Conservation (phyloP, 768 basidiomycete species). For the Pleurotus citrinopileatus region DNA sequence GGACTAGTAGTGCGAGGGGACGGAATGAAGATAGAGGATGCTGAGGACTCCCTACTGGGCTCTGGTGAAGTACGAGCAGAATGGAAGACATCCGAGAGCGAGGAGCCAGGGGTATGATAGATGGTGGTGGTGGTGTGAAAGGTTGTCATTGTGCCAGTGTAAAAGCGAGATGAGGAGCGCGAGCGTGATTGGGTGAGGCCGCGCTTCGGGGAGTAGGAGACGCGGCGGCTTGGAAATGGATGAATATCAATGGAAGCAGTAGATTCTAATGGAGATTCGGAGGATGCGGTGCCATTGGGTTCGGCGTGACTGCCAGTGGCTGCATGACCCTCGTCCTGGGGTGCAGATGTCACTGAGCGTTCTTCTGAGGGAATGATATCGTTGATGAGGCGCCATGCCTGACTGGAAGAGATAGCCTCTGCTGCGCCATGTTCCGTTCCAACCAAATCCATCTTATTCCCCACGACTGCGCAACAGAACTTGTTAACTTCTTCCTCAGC, state of each 20-base stretch:
- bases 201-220: slow-evolving; percentile 28
- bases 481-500: slow-evolving; percentile 56
- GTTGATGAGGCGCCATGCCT: slow-evolving; percentile 54
- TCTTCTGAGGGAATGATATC: slow-evolving; percentile 48
- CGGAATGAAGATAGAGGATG: slow-evolving; percentile 19
- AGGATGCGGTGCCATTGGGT: slow-evolving; percentile 15
- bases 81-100: slow-evolving; percentile 60
- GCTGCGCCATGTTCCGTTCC: slow-evolving; percentile 16
- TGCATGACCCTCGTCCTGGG: slow-evolving; percentile 17
- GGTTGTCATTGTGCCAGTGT: slow-evolving; percentile 53
- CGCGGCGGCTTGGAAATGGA: slow-evolving; percentile 19
- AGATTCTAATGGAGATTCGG: slow-evolving; percentile 11
- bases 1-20: slow-evolving; percentile 22
- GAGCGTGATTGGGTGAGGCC: slow-evolving; percentile 41
- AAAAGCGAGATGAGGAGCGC: slow-evolving; percentile 39
- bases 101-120: slow-evolving; percentile 80
- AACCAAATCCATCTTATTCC: slow-evolving; percentile 74
- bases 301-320: slow-evolving; percentile 17
- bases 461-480: slow-evolving; percentile 73
- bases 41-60: slow-evolving; percentile 25
- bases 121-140: slow-evolving; percentile 56
- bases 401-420: slow-evolving; percentile 29
- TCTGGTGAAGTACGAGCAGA: slow-evolving; percentile 62
- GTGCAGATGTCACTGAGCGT: slow-evolving; percentile 15
- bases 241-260: slow-evolving; percentile 27